These are phyloP conservation scores for Neurospora sp. DNA, from an alignment of 2,329 filamentous ascomycete species.

Conservation along the genomic window DNA sequence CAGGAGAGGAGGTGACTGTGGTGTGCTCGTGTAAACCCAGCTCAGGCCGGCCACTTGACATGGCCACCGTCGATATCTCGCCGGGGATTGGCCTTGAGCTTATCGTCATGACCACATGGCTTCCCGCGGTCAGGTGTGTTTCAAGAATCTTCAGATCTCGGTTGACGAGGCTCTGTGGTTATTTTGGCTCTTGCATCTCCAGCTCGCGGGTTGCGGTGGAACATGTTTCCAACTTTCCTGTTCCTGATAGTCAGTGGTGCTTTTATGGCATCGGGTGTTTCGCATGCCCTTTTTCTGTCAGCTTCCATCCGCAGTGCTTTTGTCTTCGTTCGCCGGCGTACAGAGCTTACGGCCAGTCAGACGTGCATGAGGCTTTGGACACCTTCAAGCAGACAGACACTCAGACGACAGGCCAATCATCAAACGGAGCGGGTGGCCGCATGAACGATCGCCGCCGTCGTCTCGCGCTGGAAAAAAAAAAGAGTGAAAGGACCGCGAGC, in stretches of 20 bases:
- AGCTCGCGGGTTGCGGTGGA: not conserved
- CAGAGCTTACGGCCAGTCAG: not conserved
- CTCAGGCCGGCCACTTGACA: not conserved
- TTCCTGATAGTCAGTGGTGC: not conserved
- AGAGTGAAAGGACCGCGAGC: not conserved
- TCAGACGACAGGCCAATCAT: not conserved
- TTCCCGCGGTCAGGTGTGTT: not conserved
- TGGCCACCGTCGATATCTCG: not conserved
- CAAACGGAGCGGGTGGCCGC: not conserved
- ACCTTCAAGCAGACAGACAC: not conserved
- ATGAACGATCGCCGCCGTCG: not conserved
- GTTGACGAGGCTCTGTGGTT: not conserved
- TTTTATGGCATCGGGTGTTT: not conserved
- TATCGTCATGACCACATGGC: not conserved
- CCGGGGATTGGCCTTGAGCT: not conserved
- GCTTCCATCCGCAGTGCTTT: not conserved
- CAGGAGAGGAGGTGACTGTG: not conserved
- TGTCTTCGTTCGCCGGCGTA: not conserved
- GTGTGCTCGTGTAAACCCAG: not conserved
- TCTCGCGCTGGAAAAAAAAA: not conserved
- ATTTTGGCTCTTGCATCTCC: not conserved
- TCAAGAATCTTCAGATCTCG: not conserved
- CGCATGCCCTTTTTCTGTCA: not conserved
- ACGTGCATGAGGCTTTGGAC: not conserved
- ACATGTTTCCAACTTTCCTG: not conserved